These are phyloP conservation scores for Alternaria dauci DNA, from an alignment of 2,329 filamentous ascomycete genomes.

Conservation along the genomic window DNA sequence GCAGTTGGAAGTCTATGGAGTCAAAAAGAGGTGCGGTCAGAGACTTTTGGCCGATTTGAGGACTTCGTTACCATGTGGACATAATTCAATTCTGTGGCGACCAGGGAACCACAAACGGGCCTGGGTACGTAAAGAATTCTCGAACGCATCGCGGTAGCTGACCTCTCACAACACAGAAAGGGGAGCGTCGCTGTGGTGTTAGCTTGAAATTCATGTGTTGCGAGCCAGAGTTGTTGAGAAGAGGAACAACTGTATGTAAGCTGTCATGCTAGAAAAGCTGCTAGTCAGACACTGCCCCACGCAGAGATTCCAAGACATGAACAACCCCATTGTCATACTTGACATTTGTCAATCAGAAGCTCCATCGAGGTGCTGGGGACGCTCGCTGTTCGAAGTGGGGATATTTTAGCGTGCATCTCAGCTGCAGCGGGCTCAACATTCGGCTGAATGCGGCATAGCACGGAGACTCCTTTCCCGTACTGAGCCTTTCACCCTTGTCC, in stretches of 20 bases:
- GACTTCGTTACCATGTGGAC: too few species aligned
- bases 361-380: not conserved
- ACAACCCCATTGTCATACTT: not conserved
- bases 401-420: not conserved
- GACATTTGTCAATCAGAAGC: not conserved
- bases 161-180: too few species aligned
- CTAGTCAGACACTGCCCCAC: not conserved
- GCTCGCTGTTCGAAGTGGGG: not conserved
- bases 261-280: not conserved
- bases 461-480: constrained; percentile 4
- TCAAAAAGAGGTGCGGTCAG: too few species aligned
- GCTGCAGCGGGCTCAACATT: not conserved
- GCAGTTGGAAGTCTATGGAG: too few species aligned
- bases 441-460: constrained; percentile 1
- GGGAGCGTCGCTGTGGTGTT: too few species aligned
- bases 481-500: not conserved
- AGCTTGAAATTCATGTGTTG: too few species aligned
- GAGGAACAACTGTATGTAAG: not conserved
- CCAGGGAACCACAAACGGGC: too few species aligned
- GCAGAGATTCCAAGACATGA: not conserved
- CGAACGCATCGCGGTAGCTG: too few species aligned
- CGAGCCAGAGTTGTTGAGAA: not conserved
- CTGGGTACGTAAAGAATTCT: too few species aligned
- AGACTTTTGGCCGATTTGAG: too few species aligned
- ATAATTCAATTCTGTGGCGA: too few species aligned